Base-by-base conservation (phyloP, 352 stramenopile genomes). In the Phytophthora crassamura region DNA sequence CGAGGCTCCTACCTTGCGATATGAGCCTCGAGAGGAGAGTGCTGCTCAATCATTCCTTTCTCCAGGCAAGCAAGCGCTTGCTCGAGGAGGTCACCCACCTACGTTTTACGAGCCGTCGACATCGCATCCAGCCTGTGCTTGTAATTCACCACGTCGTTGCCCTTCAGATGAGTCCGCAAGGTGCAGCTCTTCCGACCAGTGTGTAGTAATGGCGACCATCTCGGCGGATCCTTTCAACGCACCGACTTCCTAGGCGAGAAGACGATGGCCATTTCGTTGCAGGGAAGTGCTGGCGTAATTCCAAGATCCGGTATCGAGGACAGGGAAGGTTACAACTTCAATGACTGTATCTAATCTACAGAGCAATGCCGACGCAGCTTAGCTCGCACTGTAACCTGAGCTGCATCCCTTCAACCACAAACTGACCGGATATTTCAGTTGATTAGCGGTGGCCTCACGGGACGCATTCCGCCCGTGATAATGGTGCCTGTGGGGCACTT, bases 401-500 rank as follows among this genome's bases (percentile, higher is more conserved):
- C 22, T 25, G 22, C 22, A 25, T 25, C n/a, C 22, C 22, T 25
- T 25, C 22, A 25, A 25, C 22, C 22, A 25, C 22, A 25, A 30
- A 46, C n/a, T 42, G 11, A n/a, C 15, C 5, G 15, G 14, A n/a
- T n/a, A n/a, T n/a, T n/a, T 57, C 32, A 67, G 35, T 49, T n/a
- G 2, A 57, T 45, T 7, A 71, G 38, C 9, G 55, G 55, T 47
- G 47, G 62, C 16, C 56, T 58, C 14, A 40, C 16, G 8, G 62
- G 62, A 6, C 67, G 42, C 35, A 72, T 60, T 10, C 70, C 74
- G 9, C 74, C 70, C 11, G 57, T 72, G 49, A 79, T 79, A 36
- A 79, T 28, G 33, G 69, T 72, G 5, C 70, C 59, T 28, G 50
- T 76, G 16, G 53, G 55, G 42, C 62, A 72, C 18, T 82, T 82